phyloP scores from a whole-genome alignment of 2,329 filamentous ascomycete species.

The Thermomyces lanuginosus region DNA sequence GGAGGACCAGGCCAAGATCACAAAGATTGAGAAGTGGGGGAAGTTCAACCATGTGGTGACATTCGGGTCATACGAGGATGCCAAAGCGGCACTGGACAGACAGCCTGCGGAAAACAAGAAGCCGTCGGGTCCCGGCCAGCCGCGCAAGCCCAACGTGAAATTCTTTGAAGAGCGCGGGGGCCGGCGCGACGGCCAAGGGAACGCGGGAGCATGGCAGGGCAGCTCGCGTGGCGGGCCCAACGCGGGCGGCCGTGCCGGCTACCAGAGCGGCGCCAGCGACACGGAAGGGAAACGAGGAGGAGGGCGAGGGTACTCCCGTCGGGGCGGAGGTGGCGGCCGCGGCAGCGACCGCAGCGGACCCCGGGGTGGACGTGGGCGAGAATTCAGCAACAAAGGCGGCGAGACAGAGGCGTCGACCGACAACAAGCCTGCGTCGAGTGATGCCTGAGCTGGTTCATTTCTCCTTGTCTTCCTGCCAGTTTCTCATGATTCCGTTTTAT shows the following conservation, averaged over 20 bases:
- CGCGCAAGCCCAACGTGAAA: constrained; percentile 66
- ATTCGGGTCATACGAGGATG: constrained; percentile 64
- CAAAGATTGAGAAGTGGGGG: constrained; percentile 48
- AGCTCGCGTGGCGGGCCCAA: constrained; percentile 48
- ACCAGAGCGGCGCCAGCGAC: constrained; percentile 69
- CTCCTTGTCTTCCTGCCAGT: too few relatives aligned
- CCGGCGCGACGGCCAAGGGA: constrained; percentile 28
- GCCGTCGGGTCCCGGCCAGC: constrained; percentile 48
- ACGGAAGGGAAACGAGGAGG: constrained; percentile 48
- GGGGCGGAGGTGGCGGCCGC: constrained; percentile 40
- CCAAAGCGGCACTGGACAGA: constrained; percentile 59
- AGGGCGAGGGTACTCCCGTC: constrained; percentile 37
- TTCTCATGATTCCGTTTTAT: too few relatives aligned
- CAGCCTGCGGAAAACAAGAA: constrained; percentile 64
- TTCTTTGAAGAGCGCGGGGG: constrained; percentile 57
- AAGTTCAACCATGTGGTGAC: constrained; percentile 70
- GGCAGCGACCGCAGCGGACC: constrained; percentile 39
- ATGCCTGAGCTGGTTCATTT: constrained; percentile 21
- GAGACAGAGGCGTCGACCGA: too few relatives aligned
- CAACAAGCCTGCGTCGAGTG: constrained; percentile 33
- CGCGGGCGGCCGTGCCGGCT: constrained; percentile 51
- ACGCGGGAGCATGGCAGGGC: constrained; percentile 39
- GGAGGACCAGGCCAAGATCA: constrained; percentile 67
- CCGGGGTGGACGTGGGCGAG: constrained; percentile 43
- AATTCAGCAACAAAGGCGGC: constrained; percentile 44